Evolutionary conservation across 306 rosid species (phyloP), one percentile per base, ranked within the genome.

Genomic region (Vigna trinervia): DNA sequence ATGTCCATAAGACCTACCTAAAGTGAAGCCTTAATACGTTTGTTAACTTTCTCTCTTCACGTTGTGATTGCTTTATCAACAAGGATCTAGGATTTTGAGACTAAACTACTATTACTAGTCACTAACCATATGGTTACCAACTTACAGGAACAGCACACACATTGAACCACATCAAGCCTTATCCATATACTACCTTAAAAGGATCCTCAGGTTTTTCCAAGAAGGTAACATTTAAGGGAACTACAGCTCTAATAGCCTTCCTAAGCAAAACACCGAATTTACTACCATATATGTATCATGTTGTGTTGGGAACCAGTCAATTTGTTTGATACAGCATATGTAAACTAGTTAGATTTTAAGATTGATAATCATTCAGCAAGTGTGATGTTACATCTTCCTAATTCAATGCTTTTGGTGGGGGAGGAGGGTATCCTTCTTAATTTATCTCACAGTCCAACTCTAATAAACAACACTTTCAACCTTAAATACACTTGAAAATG

Each of bases 401-500:
- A 6, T 23, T 66, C 36, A 26, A 30, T 4, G 6, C 13, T 48
- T 57, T 58, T 45, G 14, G 28, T 4, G 59, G 11, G 54, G 8
- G 5, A 2, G 11, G 54, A 7, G 8, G 2, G 36, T 26, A 60
- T 14, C 13, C 22, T 43, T 20, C 61, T 53, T 32, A 32, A 80
- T 50, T 23, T 19, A 52, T 77, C 56, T 66, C 76, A 57, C 41
- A 57, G 28, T 19, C 61, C 60, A 74, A n/a, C 74, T 62, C 46
- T 70, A 64, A 52, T 10, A 75, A 54, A 48, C 60, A 15, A n/a
- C 75, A 30, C 71, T 63, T 63, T 75, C 62, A 84, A 79, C 69
- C 81, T 70, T 71, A n/a, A 23, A 50, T 46, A 30, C 79, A 30
- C 58, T 50, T 58, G 52, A 48, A 71, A 71, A 57, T 39, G 62